These are phyloP conservation scores for Ocimum tenuiflorum DNA, from an alignment of 257 asterid genomes.

Conservation along the genomic window DNA sequence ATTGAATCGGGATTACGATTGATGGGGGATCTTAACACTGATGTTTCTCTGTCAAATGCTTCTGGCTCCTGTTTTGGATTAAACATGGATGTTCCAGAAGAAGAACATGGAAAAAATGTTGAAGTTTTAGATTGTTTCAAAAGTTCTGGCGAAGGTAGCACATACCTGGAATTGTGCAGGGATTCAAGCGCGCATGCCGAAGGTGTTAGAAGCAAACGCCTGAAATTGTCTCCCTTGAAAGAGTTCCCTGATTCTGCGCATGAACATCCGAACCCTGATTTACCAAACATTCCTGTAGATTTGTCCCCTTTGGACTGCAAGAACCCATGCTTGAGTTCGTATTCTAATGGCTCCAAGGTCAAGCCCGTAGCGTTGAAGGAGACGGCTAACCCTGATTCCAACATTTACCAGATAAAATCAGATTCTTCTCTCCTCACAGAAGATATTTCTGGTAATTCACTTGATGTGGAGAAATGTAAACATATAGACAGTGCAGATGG, in stretches of 20 bases:
- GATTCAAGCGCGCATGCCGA: conserved; percentile 23
- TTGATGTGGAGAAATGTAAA: conserved; percentile 19
- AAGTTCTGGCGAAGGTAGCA: conserved; percentile 23
- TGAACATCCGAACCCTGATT: conserved; percentile 20
- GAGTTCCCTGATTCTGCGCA: conserved; percentile 24
- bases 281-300: conserved; percentile 15
- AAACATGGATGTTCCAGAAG: conserved; percentile 19
- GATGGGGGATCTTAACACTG: conserved; percentile 22
- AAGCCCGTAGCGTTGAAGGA: conserved; percentile 26
- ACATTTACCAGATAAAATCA: conserved; percentile 21
- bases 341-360: conserved; percentile 24
- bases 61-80: conserved; percentile 26
- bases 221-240: conserved; percentile 23
- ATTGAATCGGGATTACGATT: conserved; percentile 28
- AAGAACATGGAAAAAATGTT: conserved; percentile 17
- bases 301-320: conserved; percentile 24
- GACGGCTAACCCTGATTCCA: conserved; percentile 28
- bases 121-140: conserved; percentile 22
- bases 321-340: conserved; percentile 23
- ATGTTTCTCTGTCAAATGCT: conserved; percentile 29
- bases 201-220: conserved; percentile 22
- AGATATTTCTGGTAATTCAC: conserved; percentile 23
- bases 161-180: conserved; percentile 26
- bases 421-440: conserved; percentile 26
- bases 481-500: conserved; percentile 22